These are phyloP conservation scores for Lobosporangium transversale DNA, from an alignment of 192 early-diverging fungal genomes.

Conservation along the genomic window DNA sequence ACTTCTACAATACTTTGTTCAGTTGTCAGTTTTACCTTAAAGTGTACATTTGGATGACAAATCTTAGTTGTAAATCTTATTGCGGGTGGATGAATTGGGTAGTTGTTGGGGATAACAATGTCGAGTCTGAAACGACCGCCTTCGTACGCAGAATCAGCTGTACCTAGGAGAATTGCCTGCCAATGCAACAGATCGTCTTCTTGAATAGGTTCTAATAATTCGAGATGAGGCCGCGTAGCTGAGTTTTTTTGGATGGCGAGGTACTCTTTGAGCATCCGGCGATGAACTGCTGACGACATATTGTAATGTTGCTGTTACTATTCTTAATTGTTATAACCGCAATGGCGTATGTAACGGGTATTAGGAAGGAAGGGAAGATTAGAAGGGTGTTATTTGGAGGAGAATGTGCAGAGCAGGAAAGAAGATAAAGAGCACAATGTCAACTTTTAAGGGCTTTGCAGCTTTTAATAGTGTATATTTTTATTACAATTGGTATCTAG, in stretches of 20 bases:
- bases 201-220: constrained; percentile 64
- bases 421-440: no score
- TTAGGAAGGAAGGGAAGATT: not conserved
- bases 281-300: constrained; percentile 62
- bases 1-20: no score
- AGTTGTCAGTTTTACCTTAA: constrained; percentile 70
- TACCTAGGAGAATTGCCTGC: constrained; percentile 73
- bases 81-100: constrained; percentile 83
- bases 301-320: not conserved
- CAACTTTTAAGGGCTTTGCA: no score
- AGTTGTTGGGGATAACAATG: constrained; percentile 75
- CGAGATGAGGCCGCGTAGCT: constrained; percentile 62
- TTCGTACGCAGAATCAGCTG: constrained; percentile 75
- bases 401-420: no score
- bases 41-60: constrained; percentile 95
- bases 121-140: constrained; percentile 76
- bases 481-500: no score
- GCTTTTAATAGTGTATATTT: no score
- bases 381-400: no score
- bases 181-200: constrained; percentile 79
- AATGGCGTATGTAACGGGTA: no score
- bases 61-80: constrained; percentile 80
- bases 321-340: no score
- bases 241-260: constrained; percentile 64
- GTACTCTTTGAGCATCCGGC: constrained; percentile 71